These are phyloP conservation scores for Candida silvicultrix DNA, from an alignment of 805 yeast genomes.

Conservation along the genomic window DNA sequence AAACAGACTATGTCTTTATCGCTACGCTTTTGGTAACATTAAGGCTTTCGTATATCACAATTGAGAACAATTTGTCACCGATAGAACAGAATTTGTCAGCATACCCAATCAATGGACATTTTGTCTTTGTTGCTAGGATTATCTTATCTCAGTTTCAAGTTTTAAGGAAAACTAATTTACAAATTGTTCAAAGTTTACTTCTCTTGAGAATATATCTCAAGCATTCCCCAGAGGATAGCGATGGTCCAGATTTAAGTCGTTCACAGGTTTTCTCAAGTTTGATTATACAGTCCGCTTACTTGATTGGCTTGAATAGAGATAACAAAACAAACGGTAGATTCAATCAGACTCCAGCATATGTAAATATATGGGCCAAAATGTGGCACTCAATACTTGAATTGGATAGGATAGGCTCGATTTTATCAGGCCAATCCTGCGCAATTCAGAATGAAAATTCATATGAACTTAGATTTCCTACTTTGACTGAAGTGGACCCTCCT, in stretches of 20 bases:
- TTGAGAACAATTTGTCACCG: slow-evolving; percentile 21
- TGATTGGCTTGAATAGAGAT: slow-evolving; percentile 43
- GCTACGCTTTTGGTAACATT: slow-evolving; percentile 35
- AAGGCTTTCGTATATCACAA: slow-evolving; percentile 35
- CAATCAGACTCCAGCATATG: slow-evolving; percentile 8
- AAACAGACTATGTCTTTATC: slow-evolving; percentile 33
- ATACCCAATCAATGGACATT: slow-evolving; percentile 34
- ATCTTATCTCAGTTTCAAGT: slow-evolving; percentile 36
- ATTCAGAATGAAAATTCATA: slow-evolving; percentile 13
- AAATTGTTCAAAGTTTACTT: slow-evolving; percentile 38
- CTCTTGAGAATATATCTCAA: slow-evolving; percentile 33
- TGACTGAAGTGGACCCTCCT: not conserved
- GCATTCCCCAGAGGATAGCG: slow-evolving; percentile 43
- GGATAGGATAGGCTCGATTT: slow-evolving; percentile 14
- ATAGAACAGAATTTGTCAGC: slow-evolving; percentile 17
- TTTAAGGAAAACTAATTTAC: slow-evolving; percentile 30
- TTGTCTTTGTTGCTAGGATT: slow-evolving; percentile 30
- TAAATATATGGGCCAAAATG: slow-evolving; percentile 18
- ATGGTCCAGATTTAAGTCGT: slow-evolving; percentile 37
- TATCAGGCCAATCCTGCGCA: slow-evolving; percentile 17
- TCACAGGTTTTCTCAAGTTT: slow-evolving; percentile 32
- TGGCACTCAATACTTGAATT: slow-evolving; percentile 21
- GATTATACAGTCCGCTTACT: slow-evolving; percentile 36
- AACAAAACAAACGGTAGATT: slow-evolving; percentile 26
- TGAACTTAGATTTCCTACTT: slow-evolving; percentile 13